Percentiles rank a stretch among this genome's conserved stretches.
Conservation (phyloP, 805 yeast species). For the Lipomyces japonicus region DNA sequence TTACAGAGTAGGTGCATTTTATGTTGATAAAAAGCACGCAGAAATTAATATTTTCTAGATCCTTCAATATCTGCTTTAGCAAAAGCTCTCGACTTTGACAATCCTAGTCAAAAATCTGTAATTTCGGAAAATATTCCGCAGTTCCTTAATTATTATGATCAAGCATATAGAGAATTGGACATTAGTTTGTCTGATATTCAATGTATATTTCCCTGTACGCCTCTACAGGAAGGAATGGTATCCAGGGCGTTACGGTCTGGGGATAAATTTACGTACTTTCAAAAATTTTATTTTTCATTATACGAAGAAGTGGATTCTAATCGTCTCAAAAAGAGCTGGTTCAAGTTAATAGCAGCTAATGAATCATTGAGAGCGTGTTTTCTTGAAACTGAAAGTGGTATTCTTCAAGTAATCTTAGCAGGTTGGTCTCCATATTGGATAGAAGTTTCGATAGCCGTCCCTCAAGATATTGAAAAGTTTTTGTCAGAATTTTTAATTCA, state of each 20-base stretch:
- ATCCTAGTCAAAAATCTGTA: not conserved
- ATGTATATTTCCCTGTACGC: slow-evolving; percentile 28
- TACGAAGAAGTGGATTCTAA: slow-evolving; percentile 13
- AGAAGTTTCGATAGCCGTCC: not conserved
- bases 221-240: slow-evolving; percentile 31
- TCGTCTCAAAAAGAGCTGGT: slow-evolving; percentile 11
- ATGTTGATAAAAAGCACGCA: not conserved
- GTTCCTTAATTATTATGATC: slow-evolving; percentile 14
- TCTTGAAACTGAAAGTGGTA: slow-evolving; percentile 19
- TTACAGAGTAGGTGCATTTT: slow-evolving; percentile 7
- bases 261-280: slow-evolving; percentile 11
- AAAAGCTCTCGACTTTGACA: not conserved
- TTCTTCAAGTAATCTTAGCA: slow-evolving; percentile 25
- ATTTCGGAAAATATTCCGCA: not conserved
- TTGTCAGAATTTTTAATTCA: not conserved
- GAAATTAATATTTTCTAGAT: too few species aligned
- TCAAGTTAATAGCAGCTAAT: slow-evolving; percentile 5
- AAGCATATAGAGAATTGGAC: slow-evolving; percentile 12
- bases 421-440: slow-evolving; percentile 24
- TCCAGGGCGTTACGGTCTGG: slow-evolving; percentile 13
- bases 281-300: slow-evolving; percentile 16
- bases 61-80: slow-evolving; percentile 13
- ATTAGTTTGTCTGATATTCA: slow-evolving; percentile 19
- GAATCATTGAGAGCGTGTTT: slow-evolving; percentile 26
- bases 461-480: not conserved